Conservation (phyloP, 1,284 basidiomycete species). For the Gymnopus androsaceus region DNA sequence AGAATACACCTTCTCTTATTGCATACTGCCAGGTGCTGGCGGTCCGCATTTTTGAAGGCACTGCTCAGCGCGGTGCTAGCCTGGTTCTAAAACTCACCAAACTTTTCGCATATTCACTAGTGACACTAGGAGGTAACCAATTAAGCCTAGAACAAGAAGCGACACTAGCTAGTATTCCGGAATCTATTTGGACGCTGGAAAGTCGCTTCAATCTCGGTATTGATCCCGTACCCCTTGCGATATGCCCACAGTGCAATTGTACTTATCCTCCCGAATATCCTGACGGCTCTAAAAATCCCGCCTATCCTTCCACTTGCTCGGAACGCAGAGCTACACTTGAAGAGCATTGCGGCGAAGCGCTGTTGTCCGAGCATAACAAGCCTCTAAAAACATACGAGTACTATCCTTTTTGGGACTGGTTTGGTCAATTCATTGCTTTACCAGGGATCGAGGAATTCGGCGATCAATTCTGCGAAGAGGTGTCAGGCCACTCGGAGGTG, state of each 20-base stretch:
- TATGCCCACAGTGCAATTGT: neutral
- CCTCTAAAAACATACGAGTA: constrained; percentile 10
- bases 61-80: neutral
- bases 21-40: neutral
- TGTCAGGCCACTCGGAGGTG: neutral
- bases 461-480: constrained; percentile 4
- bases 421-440: constrained; percentile 5
- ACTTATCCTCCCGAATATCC: neutral
- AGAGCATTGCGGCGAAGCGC: too few relatives aligned
- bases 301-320: neutral
- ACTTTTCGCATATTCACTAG: neutral
- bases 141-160: neutral
- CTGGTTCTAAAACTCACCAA: neutral
- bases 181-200: neutral
- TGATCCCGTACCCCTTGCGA: neutral
- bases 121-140: neutral
- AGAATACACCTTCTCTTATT: constrained; percentile 1
- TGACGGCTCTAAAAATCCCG: neutral
- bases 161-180: neutral
- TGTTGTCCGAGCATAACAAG: neutral
- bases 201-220: neutral
- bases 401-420: constrained; percentile 4
- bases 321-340: neutral
- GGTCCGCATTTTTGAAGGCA: neutral
- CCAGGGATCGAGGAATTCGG: constrained; percentile 7